phyloP scores from a whole-genome alignment of 768 basidiomycete species.

The Trametes cingulata region DNA sequence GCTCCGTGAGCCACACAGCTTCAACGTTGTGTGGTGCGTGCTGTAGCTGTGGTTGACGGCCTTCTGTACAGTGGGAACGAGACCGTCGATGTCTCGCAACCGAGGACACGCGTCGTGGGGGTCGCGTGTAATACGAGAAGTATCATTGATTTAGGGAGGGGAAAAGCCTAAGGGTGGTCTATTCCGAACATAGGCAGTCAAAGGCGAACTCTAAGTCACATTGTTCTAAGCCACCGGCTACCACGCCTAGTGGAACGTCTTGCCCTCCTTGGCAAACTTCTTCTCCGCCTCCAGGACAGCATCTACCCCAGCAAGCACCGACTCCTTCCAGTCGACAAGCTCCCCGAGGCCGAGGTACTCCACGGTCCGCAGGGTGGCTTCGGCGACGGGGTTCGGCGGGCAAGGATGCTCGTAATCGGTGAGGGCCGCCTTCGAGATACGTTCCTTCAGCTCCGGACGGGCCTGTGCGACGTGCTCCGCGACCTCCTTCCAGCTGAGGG shows the following conservation, averaged over 20 bases:
- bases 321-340: conserved; percentile 7
- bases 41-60: too few species aligned
- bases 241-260: conserved; percentile 8
- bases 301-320: conserved; percentile 23
- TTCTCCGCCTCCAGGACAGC: conserved; percentile 19
- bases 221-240: too few species aligned
- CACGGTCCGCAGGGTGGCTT: neutral
- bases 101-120: too few species aligned
- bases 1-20: too few species aligned
- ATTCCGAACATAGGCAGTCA: too few species aligned
- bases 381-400: conserved; percentile 9
- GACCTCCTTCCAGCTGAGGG: conserved; percentile 5
- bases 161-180: too few species aligned
- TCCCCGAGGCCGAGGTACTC: conserved; percentile 19
- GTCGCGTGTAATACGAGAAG: too few species aligned
- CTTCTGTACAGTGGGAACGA: too few species aligned
- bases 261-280: conserved; percentile 12
- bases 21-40: too few species aligned
- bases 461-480: conserved; percentile 1
- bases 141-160: too few species aligned
- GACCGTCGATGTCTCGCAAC: too few species aligned
- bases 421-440: conserved; percentile 1
- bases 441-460: conserved; percentile 14
- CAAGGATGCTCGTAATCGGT: neutral
- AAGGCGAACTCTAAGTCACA: too few species aligned